Evolutionary conservation across 495 filamentous ascomycete species (phyloP).

Genomic region (Penicillium ucsense): DNA sequence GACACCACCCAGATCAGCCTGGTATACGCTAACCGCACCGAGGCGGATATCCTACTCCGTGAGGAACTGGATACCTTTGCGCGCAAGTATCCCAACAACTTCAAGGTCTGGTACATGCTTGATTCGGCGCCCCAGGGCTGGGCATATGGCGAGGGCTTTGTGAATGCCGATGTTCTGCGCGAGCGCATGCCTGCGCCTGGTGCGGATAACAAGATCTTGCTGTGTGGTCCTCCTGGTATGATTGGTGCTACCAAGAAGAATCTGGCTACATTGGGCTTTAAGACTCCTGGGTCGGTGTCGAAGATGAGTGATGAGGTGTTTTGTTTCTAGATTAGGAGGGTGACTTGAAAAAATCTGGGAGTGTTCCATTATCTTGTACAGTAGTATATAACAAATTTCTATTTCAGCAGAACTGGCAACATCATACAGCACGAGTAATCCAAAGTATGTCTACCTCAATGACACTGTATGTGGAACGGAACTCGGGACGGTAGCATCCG

Average conservation of each 20-base stretch:
- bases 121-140: conserved; percentile 22
- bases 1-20: conserved; percentile 41
- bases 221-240: conserved; percentile 35
- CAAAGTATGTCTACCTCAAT: too few species aligned
- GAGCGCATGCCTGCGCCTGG: conserved; percentile 14
- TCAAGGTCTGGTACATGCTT: conserved; percentile 39
- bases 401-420: too few species aligned
- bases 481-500: too few species aligned
- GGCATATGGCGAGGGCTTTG: conserved; percentile 20
- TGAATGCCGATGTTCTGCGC: conserved; percentile 14
- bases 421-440: too few species aligned
- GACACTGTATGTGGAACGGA: too few species aligned
- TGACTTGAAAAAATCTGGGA: neutral
- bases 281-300: conserved; percentile 21
- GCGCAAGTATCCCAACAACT: conserved; percentile 24
- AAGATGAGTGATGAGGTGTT: conserved; percentile 35
- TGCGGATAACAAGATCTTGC: conserved; percentile 24
- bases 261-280: conserved; percentile 23
- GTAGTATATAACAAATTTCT: too few species aligned
- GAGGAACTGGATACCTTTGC: conserved; percentile 41
- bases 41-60: conserved; percentile 31
- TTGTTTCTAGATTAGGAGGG: conserved; percentile 15
- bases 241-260: conserved; percentile 29
- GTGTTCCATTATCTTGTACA: too few species aligned
- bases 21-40: conserved; percentile 36